A percentile compares a stretch with the other conserved stretches of the same genome.
Conservation (phyloP, 2,329 filamentous ascomycete genomes). For the Exophiala calicioides region DNA sequence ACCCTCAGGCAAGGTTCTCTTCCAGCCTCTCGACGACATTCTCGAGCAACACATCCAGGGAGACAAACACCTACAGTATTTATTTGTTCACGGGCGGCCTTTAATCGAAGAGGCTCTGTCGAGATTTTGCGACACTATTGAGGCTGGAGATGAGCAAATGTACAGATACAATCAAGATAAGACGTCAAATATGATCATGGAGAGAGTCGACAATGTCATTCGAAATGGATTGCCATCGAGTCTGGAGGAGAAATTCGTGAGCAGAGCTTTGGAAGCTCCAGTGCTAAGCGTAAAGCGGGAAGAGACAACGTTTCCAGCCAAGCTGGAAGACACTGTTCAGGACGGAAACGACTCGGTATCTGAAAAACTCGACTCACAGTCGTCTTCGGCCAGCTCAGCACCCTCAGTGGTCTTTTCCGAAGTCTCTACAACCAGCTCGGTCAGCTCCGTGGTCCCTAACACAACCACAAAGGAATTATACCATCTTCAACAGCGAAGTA, state of each 20-base stretch:
- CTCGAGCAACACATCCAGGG: conserved; percentile 47
- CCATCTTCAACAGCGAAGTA: conserved; percentile 51
- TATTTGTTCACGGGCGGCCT: conserved; percentile 41
- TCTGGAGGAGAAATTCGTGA: conserved; percentile 83
- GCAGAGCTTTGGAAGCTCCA: conserved; percentile 72
- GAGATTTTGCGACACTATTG: conserved; percentile 75
- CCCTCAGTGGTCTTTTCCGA: conserved; percentile 41
- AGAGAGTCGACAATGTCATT: conserved; percentile 72
- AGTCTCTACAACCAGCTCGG: conserved; percentile 40
- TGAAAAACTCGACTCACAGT: conserved; percentile 29
- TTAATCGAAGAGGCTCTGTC: conserved; percentile 67
- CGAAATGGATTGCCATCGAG: conserved; percentile 68
- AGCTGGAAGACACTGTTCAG: conserved; percentile 30
- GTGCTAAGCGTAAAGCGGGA: conserved; percentile 67
- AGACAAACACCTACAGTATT: conserved; percentile 43
- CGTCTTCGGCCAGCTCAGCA: conserved; percentile 33
- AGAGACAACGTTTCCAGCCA: conserved; percentile 41
- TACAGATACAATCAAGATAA: conserved; percentile 76
- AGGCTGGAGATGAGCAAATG: conserved; percentile 82
- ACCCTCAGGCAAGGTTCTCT: conserved; percentile 46
- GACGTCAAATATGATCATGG: conserved; percentile 63
- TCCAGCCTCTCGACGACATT: conserved; percentile 53
- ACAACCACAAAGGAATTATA: conserved; percentile 40
- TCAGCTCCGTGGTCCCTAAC: conserved; percentile 37
- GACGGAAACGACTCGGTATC: conserved; percentile 34